Evolutionary conservation across 345 rosid genomes (phyloP).

Genomic region (Euphorbia peplus): DNA sequence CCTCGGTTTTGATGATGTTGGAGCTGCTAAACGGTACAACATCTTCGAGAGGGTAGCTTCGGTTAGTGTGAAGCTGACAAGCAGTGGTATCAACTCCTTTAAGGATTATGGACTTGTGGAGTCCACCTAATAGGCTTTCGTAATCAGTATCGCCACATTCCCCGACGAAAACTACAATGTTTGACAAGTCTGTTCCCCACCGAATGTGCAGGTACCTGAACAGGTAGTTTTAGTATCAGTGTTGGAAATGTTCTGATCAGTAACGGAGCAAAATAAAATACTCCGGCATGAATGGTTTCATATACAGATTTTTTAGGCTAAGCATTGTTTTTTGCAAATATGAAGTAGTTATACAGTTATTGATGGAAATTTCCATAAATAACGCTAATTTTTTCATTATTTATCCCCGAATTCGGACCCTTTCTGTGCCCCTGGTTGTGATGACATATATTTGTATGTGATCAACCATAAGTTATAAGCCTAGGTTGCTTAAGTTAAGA

Average conservation of each 20-base stretch:
- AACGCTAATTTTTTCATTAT: no score
- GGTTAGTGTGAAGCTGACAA: slow-evolving; percentile 18
- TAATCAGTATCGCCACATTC: slow-evolving; percentile 23
- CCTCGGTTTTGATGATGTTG: slow-evolving; percentile 10
- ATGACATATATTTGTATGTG: no score
- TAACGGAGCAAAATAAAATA: no score
- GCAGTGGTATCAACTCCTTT: slow-evolving; percentile 20
- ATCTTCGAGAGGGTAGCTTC: slow-evolving; percentile 19
- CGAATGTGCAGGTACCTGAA: slow-evolving; percentile 23
- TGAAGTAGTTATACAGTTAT: no score
- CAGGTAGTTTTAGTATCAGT: background rate
- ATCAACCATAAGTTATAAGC: background rate
- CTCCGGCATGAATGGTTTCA: no score
- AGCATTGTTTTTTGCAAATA: no score
- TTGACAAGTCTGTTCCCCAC: slow-evolving; percentile 23
- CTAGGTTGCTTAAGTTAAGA: background rate
- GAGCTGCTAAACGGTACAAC: slow-evolving; percentile 18
- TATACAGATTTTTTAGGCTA: no score
- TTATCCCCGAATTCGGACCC: no score
- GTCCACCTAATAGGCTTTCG: slow-evolving; percentile 24
- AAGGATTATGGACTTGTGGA: slow-evolving; percentile 16
- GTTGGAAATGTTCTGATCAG: background rate
- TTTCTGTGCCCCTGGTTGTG: no score
- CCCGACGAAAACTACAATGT: slow-evolving; percentile 17
- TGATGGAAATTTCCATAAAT: no score